These are phyloP conservation scores for Corymbia citriodora DNA, from an alignment of 441 rosid species.

Conservation along the genomic window DNA sequence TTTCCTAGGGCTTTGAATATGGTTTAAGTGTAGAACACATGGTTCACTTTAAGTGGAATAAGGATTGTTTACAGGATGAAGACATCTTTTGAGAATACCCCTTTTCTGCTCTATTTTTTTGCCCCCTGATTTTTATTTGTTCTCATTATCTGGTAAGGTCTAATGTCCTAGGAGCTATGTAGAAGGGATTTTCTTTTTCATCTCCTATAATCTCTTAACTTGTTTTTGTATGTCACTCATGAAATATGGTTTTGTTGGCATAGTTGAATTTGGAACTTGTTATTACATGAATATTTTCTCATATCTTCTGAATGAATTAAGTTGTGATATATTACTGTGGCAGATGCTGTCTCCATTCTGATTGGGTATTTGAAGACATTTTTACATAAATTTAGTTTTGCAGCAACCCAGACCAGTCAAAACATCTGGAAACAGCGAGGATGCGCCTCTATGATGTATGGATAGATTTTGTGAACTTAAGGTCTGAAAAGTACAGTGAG, in stretches of 20 bases:
- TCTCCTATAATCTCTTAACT: neutral
- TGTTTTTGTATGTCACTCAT: neutral
- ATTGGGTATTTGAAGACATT: neutral
- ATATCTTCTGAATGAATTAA: neutral
- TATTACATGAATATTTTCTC: neutral
- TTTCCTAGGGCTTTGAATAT: neutral
- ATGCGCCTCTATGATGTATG: slow-evolving; percentile 76
- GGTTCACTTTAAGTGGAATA: neutral
- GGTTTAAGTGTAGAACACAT: neutral
- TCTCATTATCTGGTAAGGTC: neutral
- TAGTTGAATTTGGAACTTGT: neutral
- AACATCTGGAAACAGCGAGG: slow-evolving; percentile 94
- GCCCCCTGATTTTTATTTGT: neutral
- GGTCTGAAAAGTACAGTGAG: slow-evolving; percentile 85
- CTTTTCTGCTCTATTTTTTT: neutral
- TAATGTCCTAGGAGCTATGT: neutral
- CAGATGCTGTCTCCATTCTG: neutral
- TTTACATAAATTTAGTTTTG: slow-evolving; percentile 14
- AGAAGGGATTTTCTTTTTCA: neutral
- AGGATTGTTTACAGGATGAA: neutral
- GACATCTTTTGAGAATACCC: neutral
- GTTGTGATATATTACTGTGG: neutral
- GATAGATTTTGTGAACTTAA: slow-evolving; percentile 96
- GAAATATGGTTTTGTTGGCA: neutral
- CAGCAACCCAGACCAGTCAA: slow-evolving; percentile 96